Evolutionary conservation across 306 rosid species (phyloP).

Genomic region (Rubus parviflorus): DNA sequence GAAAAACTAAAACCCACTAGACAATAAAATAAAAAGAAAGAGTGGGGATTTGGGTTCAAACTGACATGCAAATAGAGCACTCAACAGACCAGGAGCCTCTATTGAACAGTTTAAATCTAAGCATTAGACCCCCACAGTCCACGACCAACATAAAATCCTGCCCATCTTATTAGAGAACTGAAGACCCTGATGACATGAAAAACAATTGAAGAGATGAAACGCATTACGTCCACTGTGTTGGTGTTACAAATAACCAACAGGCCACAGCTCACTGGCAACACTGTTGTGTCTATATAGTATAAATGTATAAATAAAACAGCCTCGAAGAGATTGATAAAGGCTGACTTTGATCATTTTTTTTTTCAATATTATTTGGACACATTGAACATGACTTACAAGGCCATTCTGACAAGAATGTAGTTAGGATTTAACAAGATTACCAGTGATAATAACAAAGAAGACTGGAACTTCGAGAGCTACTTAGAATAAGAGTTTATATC

Average conservation of each 20-base stretch:
- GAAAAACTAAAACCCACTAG: not conserved
- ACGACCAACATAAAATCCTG: not conserved
- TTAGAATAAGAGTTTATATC: not conserved
- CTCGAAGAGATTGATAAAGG: not conserved
- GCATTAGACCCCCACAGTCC: not conserved
- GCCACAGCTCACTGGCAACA: not conserved
- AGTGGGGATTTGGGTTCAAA: slow-evolving; percentile 26
- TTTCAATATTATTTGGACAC: not conserved
- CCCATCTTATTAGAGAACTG: not conserved
- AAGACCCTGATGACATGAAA: not conserved
- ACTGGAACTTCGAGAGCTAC: not conserved
- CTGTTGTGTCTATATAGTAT: not conserved
- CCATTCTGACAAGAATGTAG: not conserved
- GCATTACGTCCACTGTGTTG: too few species aligned
- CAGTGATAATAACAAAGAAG: not conserved
- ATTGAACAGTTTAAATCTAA: not conserved
- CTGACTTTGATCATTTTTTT: not conserved
- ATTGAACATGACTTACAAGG: not conserved
- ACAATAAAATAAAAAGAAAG: not conserved
- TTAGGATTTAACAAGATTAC: not conserved
- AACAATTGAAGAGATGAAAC: not conserved
- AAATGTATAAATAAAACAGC: not conserved
- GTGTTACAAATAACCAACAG: too few species aligned
- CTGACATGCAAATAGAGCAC: slow-evolving; percentile 34
- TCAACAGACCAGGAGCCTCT: slow-evolving; percentile 27